Conservation (phyloP, 129 eudicot genomes). For the Lonicera japonica region DNA sequence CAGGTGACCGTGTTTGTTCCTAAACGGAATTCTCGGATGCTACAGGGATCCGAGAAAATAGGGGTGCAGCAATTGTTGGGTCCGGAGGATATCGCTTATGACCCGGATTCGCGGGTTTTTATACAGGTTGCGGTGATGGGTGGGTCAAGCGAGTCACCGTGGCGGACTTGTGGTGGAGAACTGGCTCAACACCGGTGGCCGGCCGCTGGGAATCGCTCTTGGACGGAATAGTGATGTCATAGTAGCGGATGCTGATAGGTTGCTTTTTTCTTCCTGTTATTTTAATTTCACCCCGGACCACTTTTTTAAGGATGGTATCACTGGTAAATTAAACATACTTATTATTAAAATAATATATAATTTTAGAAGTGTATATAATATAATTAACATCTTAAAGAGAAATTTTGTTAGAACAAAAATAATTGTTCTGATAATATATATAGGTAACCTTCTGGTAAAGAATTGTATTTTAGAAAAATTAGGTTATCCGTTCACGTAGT, state of each 20-base stretch:
- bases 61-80: conserved; percentile 50
- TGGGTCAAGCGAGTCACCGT: conserved; percentile 67
- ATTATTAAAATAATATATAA: no score
- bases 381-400: no score
- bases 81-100: conserved; percentile 74
- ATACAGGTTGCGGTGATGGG: conserved; percentile 75
- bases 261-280: no score
- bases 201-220: conserved; percentile 74
- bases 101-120: conserved; percentile 34
- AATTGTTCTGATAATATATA: no score
- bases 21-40: conserved; percentile 26
- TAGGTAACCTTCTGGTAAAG: no score
- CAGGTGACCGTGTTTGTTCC: conserved; percentile 25
- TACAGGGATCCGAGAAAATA: conserved; percentile 46
- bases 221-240: conserved; percentile 47
- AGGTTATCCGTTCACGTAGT: no score
- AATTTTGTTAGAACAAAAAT: no score
- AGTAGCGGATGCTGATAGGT: conserved; percentile 69
- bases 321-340: no score
- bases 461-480: no score
- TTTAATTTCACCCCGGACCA: no score
- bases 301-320: no score
- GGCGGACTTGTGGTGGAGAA: conserved; percentile 40
- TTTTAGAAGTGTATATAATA: no score
- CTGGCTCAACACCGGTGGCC: conserved; percentile 90